A percentile compares a stretch with the other conserved stretches of the same genome.
phyloP scores from a whole-genome alignment of 768 basidiomycete species.

The Hygrocybe coccinea region DNA sequence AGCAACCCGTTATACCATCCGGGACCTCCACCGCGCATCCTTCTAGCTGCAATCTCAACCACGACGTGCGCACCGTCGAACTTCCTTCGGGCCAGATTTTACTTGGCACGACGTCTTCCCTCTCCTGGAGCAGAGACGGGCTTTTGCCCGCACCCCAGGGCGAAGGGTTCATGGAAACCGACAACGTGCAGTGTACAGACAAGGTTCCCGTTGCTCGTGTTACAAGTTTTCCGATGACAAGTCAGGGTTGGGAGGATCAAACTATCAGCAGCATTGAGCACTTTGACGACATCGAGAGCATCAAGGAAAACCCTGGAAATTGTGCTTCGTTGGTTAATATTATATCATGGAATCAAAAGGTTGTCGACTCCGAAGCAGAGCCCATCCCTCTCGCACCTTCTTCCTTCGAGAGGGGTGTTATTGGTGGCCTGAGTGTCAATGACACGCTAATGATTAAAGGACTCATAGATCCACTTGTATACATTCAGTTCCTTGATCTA shows the following conservation, averaged over 20 bases:
- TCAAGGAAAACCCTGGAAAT: constrained; percentile 8
- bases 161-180: background rate
- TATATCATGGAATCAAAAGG: constrained; percentile 13
- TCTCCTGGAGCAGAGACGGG: constrained; percentile 11
- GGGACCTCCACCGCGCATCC: background rate
- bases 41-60: background rate
- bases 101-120: constrained; percentile 8
- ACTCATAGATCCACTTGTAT: background rate
- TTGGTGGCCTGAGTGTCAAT: background rate
- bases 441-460: background rate
- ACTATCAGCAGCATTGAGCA: background rate
- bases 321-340: constrained; percentile 6
- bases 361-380: constrained; percentile 6
- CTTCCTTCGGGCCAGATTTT: constrained; percentile 15
- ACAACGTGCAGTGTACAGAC: constrained; percentile 1
- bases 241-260: background rate
- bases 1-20: constrained; percentile 9
- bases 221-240: constrained; percentile 5
- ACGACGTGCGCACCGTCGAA: constrained; percentile 4
- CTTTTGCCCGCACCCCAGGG: constrained; percentile 6
- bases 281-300: constrained; percentile 5
- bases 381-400: constrained; percentile 12
- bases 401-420: constrained; percentile 17
- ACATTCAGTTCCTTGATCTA: background rate
- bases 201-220: constrained; percentile 5